A percentile compares a stretch with the other conserved stretches of the same genome.
These are phyloP conservation scores for Backusella westeae DNA, from an alignment of 192 early-diverging fungal genomes.

Conservation along the genomic window DNA sequence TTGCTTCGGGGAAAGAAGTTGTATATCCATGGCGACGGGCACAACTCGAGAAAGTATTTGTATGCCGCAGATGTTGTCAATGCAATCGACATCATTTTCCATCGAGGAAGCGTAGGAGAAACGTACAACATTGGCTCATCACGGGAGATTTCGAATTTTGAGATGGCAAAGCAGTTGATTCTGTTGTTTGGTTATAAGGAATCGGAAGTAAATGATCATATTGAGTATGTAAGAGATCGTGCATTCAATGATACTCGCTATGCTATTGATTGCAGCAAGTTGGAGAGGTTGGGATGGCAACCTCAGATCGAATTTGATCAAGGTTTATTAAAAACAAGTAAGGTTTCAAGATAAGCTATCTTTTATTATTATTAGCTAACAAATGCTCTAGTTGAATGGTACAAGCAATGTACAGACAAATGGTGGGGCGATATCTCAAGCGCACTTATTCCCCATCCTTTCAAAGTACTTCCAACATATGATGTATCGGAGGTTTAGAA, in stretches of 20 bases:
- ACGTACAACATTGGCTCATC: slow-evolving; percentile 79
- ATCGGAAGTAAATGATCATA: slow-evolving; percentile 40
- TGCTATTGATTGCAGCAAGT: slow-evolving; percentile 69
- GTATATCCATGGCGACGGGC: slow-evolving; percentile 74
- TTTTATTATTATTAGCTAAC: background rate
- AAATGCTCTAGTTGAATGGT: slow-evolving; percentile 52
- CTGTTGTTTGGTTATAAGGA: slow-evolving; percentile 44
- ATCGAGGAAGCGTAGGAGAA: slow-evolving; percentile 66
- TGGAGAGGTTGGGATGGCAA: slow-evolving; percentile 65
- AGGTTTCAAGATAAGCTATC: slow-evolving; percentile 8
- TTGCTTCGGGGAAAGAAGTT: slow-evolving; percentile 54
- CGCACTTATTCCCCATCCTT: slow-evolving; percentile 58
- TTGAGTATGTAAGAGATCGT: slow-evolving; percentile 73
- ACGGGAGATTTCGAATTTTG: slow-evolving; percentile 68
- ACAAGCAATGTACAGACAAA: slow-evolving; percentile 39
- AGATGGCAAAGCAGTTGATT: slow-evolving; percentile 58
- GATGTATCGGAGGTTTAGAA: slow-evolving; percentile 2
- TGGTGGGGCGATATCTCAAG: slow-evolving; percentile 67
- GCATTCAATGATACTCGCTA: slow-evolving; percentile 78
- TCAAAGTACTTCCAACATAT: slow-evolving; percentile 36
- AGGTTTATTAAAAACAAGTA: slow-evolving; percentile 68
- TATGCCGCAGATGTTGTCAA: slow-evolving; percentile 68
- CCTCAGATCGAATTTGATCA: slow-evolving; percentile 59
- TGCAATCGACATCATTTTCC: slow-evolving; percentile 69
- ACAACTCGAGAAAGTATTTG: slow-evolving; percentile 73